Evolutionary conservation across 176 grass and related monocot genomes (phyloP).

Genomic region (Phragmites australis): DNA sequence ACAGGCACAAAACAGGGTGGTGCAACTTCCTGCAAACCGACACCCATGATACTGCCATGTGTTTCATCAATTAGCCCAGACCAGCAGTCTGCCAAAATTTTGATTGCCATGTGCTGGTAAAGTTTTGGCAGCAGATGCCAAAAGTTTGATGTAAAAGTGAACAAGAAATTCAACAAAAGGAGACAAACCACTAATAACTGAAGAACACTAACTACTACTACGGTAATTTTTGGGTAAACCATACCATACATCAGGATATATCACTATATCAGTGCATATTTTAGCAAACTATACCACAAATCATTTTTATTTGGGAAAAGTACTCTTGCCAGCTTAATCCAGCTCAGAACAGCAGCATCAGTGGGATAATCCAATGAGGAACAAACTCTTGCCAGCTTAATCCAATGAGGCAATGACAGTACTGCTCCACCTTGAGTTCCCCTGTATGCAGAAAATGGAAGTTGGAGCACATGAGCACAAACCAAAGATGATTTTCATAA

Average conservation of each 20-base stretch:
- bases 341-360: slow-evolving; percentile 66
- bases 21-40: too few species aligned
- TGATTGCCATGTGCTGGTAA: too few species aligned
- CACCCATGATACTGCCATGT: not conserved
- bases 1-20: too few species aligned
- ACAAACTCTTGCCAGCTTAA: slow-evolving; percentile 51
- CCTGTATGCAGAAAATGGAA: slow-evolving; percentile 41
- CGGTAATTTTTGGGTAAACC: not conserved
- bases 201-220: not conserved
- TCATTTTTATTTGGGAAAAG: not conserved
- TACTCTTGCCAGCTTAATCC: not conserved
- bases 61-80: not conserved
- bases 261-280: not conserved
- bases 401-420: slow-evolving; percentile 44
- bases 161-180: not conserved
- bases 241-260: slow-evolving; percentile 2
- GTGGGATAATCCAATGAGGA: slow-evolving; percentile 53
- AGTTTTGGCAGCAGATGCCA: not conserved
- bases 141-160: not conserved
- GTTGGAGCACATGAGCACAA: not conserved
- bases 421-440: slow-evolving; percentile 77
- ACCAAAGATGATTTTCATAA: not conserved
- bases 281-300: not conserved
- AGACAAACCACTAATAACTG: not conserved
- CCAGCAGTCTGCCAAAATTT: too few species aligned